A percentile compares a stretch with the other conserved stretches of the same genome.
These are phyloP conservation scores for Erodium trifolium DNA, from an alignment of 441 rosid species.

Conservation along the genomic window DNA sequence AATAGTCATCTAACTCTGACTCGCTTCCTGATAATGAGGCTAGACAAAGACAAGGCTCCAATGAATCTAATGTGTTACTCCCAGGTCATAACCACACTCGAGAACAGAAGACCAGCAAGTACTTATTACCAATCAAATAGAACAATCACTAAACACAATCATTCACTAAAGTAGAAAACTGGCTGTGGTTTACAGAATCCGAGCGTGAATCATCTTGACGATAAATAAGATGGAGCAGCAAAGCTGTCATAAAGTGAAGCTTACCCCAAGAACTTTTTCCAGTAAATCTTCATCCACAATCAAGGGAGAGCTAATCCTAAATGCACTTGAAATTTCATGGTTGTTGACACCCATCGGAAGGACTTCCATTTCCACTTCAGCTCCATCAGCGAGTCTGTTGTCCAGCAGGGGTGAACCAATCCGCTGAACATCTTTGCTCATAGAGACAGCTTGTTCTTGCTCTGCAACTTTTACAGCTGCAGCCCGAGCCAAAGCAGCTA, in stretches of 20 bases:
- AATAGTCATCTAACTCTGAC: too few relatives aligned
- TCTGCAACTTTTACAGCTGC: constrained; percentile 95
- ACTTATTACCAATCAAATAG: too few relatives aligned
- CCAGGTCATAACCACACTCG: too few relatives aligned
- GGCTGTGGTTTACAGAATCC: neutral
- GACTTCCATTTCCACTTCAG: constrained; percentile 97
- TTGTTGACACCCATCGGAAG: constrained; percentile 75
- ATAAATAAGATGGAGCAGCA: neutral
- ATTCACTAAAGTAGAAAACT: neutral
- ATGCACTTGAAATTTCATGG: constrained; percentile 63
- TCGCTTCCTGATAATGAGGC: too few relatives aligned
- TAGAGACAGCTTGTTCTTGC: constrained; percentile 64
- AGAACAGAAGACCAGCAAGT: too few relatives aligned
- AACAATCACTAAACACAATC: neutral
- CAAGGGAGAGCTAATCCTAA: constrained; percentile 59
- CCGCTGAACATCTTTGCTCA: constrained; percentile 71
- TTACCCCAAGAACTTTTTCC: constrained; percentile 90
- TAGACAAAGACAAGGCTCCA: too few relatives aligned
- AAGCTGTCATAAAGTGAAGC: constrained; percentile 8
- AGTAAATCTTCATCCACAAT: constrained; percentile 84
- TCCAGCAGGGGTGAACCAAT: constrained; percentile 73
- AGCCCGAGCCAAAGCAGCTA: constrained; percentile 98
- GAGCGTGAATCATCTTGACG: neutral
- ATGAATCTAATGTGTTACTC: too few relatives aligned
- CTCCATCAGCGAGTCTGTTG: constrained; percentile 84